Base-by-base conservation (phyloP, 1,284 basidiomycete genomes). In the Albatrellus sp. region DNA sequence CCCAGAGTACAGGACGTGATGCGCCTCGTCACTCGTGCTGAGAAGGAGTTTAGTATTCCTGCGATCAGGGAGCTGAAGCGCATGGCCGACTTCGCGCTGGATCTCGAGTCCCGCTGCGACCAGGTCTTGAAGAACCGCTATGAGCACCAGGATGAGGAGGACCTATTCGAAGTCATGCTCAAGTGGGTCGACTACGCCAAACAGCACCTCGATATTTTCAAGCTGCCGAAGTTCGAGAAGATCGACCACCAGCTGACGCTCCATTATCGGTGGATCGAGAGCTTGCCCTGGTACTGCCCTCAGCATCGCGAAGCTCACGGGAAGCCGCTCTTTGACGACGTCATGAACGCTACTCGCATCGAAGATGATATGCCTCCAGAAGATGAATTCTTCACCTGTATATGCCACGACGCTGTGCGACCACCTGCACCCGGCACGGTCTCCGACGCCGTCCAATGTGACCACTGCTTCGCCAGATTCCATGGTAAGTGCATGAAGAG, bases 381-480 rank as follows among this genome's bases (percentile, higher is more conserved):
- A 8, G 82, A 88, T 56, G 83, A 87, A 60, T 86, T 75, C 59
- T 78, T 82, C 56, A 89, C 86, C 1, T 89, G 85, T 56, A 89
- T 89, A 48, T 89, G 85, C 58, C 76, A 69, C 30, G 60, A 63
- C 3, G 75, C 86, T 13, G 85, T 89, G 35, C 74, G 76, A 19
- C 84, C 83, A 10, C 85, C 84, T 17, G 76, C 77, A 2, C 71
- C 73, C 5, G 83, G 82, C n/a, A 64, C 67, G 10, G 64, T 70
- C 19, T 87, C 85, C 0, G 84, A 88, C 56, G 85, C 86, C 0
- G 86, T 89, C 5, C 85, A 89, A 57, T 89, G 85, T 57, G 85
- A 89, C 55, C 85, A 89, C 54, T 89, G 85, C 52, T 83, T 73
- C 57, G 86, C 85, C 37, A 68, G 84, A 43, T 89, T 89, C 62